A percentile compares a stretch with the other conserved stretches of the same genome.
phyloP scores from a whole-genome alignment of 2,329 filamentous ascomycete species.

The Phialophora chinensis region DNA sequence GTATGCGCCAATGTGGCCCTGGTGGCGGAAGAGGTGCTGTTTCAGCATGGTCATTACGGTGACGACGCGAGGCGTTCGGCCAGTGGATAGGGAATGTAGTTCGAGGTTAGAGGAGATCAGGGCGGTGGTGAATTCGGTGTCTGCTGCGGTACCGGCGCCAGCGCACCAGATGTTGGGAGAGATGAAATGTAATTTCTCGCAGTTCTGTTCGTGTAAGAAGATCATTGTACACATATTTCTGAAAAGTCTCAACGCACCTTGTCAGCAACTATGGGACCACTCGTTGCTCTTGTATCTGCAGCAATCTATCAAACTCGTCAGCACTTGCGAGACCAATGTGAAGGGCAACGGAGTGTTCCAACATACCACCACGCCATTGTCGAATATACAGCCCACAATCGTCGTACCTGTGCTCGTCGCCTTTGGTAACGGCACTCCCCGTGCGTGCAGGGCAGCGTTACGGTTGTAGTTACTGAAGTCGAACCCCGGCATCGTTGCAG shows the following conservation, averaged over 20 bases:
- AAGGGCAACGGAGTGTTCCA: conserved; percentile 11
- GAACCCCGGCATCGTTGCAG: conserved; percentile 80
- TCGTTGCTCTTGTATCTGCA: conserved; percentile 96
- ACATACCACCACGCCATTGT: conserved; percentile 91
- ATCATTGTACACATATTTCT: neutral
- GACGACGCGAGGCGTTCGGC: conserved; percentile 94
- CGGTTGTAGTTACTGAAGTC: conserved; percentile 99
- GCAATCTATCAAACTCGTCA: conserved; percentile 70
- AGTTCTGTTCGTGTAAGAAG: conserved; percentile 68
- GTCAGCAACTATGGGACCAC: conserved; percentile 97
- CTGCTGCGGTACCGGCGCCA: conserved; percentile 93
- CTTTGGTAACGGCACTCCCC: conserved; percentile 92
- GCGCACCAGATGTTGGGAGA: conserved; percentile 99
- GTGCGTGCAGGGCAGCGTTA: conserved; percentile 93
- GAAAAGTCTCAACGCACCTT: conserved; percentile 63
- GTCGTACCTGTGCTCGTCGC: conserved; percentile 98
- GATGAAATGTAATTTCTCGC: conserved; percentile 99
- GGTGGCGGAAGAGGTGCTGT: conserved; percentile 98
- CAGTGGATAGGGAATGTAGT: conserved; percentile 93
- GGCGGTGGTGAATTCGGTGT: conserved; percentile 98
- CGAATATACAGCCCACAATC: conserved; percentile 95
- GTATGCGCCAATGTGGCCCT: conserved; percentile 97
- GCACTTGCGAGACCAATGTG: conserved; percentile 19
- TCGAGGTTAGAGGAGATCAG: conserved; percentile 99
- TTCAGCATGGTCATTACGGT: conserved; percentile 99